Percentiles rank a stretch among this genome's conserved stretches.
phyloP scores from a whole-genome alignment of 768 basidiomycete species.

The Tulasnella sp. region DNA sequence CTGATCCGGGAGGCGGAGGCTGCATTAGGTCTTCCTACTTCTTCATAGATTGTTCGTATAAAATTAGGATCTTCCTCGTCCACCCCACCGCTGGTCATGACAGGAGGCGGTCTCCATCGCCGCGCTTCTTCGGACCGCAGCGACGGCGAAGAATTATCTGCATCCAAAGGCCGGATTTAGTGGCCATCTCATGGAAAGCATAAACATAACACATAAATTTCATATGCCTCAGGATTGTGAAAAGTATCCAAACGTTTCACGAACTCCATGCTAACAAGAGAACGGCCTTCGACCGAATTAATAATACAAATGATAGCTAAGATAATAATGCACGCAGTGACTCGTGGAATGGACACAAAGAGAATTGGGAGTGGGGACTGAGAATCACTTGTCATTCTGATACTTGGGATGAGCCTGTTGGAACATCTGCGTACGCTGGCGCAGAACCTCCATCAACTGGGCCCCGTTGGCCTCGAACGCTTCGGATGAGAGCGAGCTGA shows the following conservation, averaged over 20 bases:
- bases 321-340: background rate
- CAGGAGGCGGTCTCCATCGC: background rate
- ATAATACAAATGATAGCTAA: background rate
- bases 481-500: background rate
- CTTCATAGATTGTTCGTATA: background rate
- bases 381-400: background rate
- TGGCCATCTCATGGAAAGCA: no score
- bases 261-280: background rate
- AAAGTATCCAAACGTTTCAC: background rate
- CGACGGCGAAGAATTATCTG: no score
- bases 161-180: no score
- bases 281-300: background rate
- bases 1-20: slow-evolving; percentile 24
- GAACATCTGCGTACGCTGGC: background rate
- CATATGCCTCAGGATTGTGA: no score
- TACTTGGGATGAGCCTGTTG: slow-evolving; percentile 33
- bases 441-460: background rate
- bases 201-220: no score
- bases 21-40: slow-evolving; percentile 15
- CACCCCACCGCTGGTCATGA: background rate
- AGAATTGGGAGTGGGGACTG: background rate
- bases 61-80: background rate
- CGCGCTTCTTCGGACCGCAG: background rate
- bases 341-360: background rate
- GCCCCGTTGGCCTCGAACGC: background rate